Evolutionary conservation across 192 early-diverging fungal genomes (phyloP).

Genomic region (Tieghemiomyces parasiticus): DNA sequence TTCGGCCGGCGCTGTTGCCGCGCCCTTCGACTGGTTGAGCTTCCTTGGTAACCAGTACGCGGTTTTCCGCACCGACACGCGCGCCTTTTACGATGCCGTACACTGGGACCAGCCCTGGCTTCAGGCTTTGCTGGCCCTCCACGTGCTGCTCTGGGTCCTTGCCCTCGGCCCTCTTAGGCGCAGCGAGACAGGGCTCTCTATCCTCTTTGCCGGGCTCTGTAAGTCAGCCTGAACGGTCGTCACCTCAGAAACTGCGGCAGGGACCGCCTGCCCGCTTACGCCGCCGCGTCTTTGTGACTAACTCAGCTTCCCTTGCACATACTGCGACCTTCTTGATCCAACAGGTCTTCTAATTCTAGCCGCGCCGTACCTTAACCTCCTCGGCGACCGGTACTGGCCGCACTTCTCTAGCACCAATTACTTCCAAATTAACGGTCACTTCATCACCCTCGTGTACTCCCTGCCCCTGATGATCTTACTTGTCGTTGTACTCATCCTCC

Average conservation of each 20-base stretch:
- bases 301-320: no score
- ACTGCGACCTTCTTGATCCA: no score
- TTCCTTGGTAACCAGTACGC: no score
- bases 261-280: no score
- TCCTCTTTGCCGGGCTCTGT: no score
- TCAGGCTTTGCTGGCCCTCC: background rate
- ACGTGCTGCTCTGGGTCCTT: background rate
- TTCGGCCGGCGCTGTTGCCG: no score
- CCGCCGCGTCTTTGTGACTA: no score
- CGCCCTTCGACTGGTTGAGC: no score
- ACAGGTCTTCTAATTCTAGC: background rate
- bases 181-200: background rate
- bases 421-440: background rate
- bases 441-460: conserved; percentile 6
- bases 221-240: background rate
- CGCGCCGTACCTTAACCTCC: background rate
- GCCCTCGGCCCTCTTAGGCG: background rate
- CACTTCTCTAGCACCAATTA: background rate
- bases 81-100: conserved; percentile 2
- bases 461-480: conserved; percentile 1
- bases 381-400: background rate
- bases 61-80: no score
- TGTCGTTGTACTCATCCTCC: background rate
- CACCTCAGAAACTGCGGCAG: no score
- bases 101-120: conserved; percentile 7